Conservation (phyloP, 192 early-diverging fungal species). For the Chytriomyces sp. region DNA sequence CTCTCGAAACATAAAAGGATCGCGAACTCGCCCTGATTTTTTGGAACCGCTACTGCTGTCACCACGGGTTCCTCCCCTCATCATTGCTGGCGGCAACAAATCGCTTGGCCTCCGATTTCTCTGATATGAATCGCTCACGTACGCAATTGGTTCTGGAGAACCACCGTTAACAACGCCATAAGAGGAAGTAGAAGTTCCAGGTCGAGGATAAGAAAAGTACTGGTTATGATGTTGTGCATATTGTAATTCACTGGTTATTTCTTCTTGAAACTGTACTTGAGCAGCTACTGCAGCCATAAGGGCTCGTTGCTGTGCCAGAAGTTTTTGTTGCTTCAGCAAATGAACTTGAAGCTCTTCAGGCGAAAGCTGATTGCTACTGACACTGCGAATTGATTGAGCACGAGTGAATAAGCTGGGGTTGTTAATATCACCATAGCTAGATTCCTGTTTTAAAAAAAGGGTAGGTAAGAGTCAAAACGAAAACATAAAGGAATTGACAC, state of each 20-base stretch:
- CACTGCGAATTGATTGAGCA: not conserved
- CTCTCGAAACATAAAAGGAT: too few relatives aligned
- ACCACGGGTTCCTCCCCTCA: not conserved
- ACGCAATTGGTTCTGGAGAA: not conserved
- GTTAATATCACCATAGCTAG: too few relatives aligned
- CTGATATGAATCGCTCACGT: not conserved
- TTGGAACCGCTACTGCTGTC: not conserved
- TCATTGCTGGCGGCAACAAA: not conserved
- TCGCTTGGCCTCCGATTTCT: not conserved
- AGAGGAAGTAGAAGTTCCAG: too few relatives aligned
- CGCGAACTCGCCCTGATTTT: too few relatives aligned
- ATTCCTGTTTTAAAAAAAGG: too few relatives aligned
- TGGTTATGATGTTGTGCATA: not conserved
- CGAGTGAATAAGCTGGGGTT: too few relatives aligned
- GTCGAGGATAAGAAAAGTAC: too few relatives aligned
- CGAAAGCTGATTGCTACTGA: not conserved
- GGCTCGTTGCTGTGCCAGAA: constrained; percentile 15
- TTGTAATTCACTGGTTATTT: constrained; percentile 24
- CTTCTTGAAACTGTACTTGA: constrained; percentile 21
- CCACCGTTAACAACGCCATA: not conserved
- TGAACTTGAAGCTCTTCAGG: constrained; percentile 21
- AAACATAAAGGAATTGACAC: too few relatives aligned
- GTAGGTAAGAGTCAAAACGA: too few relatives aligned
- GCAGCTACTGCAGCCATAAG: constrained; percentile 24
- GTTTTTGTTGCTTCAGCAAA: constrained; percentile 19